These are phyloP conservation scores for Turritis glabra DNA, from an alignment of 345 rosid species.

Conservation along the genomic window DNA sequence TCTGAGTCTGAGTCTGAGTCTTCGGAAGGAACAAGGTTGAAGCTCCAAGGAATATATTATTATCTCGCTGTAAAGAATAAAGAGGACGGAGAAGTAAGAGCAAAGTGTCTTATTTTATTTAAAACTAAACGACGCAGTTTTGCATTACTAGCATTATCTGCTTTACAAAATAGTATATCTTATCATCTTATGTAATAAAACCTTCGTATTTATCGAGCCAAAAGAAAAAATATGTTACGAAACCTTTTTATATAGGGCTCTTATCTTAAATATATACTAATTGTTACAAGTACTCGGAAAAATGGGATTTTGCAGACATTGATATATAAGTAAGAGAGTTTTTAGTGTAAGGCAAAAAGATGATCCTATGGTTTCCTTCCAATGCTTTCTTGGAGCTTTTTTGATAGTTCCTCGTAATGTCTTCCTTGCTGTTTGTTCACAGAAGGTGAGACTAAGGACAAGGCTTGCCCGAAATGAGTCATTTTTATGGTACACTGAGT, in stretches of 20 bases:
- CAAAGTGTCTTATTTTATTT: neutral
- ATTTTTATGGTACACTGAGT: constrained; percentile 47
- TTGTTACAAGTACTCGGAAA: neutral
- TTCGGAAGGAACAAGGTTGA: neutral
- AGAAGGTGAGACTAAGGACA: constrained; percentile 59
- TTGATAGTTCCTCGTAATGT: constrained; percentile 43
- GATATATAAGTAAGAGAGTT: neutral
- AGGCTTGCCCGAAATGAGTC: constrained; percentile 59
- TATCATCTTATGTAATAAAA: too few relatives aligned
- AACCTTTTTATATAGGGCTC: neutral
- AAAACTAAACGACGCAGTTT: constrained; percentile 16
- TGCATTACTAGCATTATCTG: too few relatives aligned
- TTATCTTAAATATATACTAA: neutral
- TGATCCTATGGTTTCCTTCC: constrained; percentile 23
- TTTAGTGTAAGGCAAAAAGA: constrained; percentile 9
- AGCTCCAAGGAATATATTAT: neutral
- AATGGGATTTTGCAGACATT: constrained; percentile 14
- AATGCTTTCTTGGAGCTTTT: constrained; percentile 45
- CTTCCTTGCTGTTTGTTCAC: constrained; percentile 58
- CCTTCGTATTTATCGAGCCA: too few relatives aligned
- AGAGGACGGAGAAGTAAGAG: neutral
- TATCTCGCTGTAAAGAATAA: neutral
- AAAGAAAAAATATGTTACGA: neutral
- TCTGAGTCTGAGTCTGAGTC: constrained; percentile 4
- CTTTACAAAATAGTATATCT: too few relatives aligned